These are phyloP conservation scores for Trichosporon faecale DNA, from an alignment of 1,284 basidiomycete species.

Conservation along the genomic window DNA sequence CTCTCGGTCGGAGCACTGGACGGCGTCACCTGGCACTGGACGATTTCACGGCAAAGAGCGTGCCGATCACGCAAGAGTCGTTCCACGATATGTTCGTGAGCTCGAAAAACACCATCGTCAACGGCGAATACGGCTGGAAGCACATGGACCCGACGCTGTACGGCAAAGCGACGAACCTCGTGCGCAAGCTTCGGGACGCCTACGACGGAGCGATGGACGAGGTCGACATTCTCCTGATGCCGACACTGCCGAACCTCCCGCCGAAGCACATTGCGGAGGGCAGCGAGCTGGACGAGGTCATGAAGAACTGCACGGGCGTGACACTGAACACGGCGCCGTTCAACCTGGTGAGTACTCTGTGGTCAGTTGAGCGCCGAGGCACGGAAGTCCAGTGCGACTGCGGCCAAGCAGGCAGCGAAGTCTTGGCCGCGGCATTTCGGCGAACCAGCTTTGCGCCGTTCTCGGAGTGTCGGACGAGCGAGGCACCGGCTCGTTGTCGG, in stretches of 20 bases:
- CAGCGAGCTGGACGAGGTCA: slow-evolving; percentile 21
- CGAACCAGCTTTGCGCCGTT: neutral
- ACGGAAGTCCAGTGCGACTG: neutral
- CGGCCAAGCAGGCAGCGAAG: neutral
- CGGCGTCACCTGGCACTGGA: slow-evolving; percentile 52
- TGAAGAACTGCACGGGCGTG: slow-evolving; percentile 31
- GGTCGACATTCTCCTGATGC: slow-evolving; percentile 56
- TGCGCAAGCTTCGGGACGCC: slow-evolving; percentile 53
- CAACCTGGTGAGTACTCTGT: slow-evolving; percentile 30
- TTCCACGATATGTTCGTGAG: slow-evolving; percentile 44
- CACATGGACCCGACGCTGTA: slow-evolving; percentile 30
- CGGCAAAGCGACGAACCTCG: slow-evolving; percentile 36
- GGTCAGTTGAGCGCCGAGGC: neutral
- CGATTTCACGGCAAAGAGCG: slow-evolving; percentile 49
- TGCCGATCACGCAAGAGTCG: slow-evolving; percentile 54
- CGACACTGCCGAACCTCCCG: slow-evolving; percentile 47
- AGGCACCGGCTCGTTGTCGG: neutral
- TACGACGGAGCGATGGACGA: slow-evolving; percentile 52
- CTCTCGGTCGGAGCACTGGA: slow-evolving; percentile 41
- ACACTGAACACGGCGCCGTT: slow-evolving; percentile 37
- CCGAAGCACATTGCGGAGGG: slow-evolving; percentile 18
- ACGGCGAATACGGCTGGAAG: slow-evolving; percentile 49
- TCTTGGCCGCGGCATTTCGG: neutral
- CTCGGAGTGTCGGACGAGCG: neutral
- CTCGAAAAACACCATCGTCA: slow-evolving; percentile 62